These are phyloP conservation scores for Penicillium soppii DNA, from an alignment of 495 filamentous ascomycete species.

Conservation along the genomic window DNA sequence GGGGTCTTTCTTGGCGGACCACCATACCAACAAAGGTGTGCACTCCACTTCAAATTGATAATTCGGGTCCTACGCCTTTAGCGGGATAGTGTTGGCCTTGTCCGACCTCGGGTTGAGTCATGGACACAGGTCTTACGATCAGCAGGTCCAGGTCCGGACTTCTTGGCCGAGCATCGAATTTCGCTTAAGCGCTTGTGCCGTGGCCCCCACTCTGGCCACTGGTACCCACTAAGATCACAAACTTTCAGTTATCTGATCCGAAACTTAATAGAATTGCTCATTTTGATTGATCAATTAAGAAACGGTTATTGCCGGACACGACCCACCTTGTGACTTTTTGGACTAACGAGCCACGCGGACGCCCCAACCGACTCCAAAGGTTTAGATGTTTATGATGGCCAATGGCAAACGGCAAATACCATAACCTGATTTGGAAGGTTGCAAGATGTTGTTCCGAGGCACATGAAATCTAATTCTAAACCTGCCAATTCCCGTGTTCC, in stretches of 20 bases:
- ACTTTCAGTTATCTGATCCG: slow-evolving; percentile 1
- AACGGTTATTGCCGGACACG: not conserved
- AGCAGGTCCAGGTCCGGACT: not conserved
- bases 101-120: slow-evolving; percentile 1
- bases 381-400: not conserved
- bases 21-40: not conserved
- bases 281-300: not conserved
- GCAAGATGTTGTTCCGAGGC: not conserved
- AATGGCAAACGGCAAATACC: not conserved
- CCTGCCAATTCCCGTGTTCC: not conserved
- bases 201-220: not conserved
- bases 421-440: not conserved
- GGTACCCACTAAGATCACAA: not conserved
- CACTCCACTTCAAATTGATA: not conserved
- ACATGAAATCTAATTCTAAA: not conserved
- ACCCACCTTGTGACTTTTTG: not conserved
- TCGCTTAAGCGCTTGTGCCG: not conserved
- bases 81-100: not conserved
- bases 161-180: not conserved
- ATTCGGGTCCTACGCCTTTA: not conserved
- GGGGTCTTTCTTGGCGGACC: not conserved
- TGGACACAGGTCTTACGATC: not conserved
- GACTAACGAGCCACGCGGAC: not conserved
- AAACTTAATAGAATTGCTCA: not conserved
- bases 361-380: not conserved